Evolutionary conservation across 257 asterid species (phyloP).

Genomic region (Penstemon barbatus): DNA sequence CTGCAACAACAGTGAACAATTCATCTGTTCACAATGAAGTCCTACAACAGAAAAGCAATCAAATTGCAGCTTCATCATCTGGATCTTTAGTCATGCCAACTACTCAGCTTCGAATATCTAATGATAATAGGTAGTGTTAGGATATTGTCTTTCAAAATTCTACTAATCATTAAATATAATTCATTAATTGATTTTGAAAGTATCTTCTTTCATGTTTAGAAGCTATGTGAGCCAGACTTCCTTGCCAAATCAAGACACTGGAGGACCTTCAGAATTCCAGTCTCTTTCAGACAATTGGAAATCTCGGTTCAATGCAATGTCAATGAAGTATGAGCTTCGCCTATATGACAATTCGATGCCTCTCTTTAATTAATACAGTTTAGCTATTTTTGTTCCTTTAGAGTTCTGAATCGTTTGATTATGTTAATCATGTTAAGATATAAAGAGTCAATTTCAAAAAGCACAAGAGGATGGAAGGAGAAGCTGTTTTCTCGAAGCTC

Average conservation of each 20-base stretch:
- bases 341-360: not conserved
- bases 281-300: constrained; percentile 74
- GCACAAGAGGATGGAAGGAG: constrained; percentile 87
- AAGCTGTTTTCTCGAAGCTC: constrained; percentile 78
- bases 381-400: constrained; percentile 4
- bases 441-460: constrained; percentile 82
- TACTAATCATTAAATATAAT: not conserved
- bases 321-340: constrained; percentile 62
- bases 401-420: constrained; percentile 17
- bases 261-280: constrained; percentile 86
- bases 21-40: constrained; percentile 34
- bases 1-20: constrained; percentile 35
- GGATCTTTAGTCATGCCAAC: constrained; percentile 37
- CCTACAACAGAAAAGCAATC: constrained; percentile 34
- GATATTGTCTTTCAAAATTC: constrained; percentile 24
- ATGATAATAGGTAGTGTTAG: constrained; percentile 50
- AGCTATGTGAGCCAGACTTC: constrained; percentile 43
- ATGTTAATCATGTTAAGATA: constrained; percentile 46
- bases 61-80: constrained; percentile 53
- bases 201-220: constrained; percentile 37
- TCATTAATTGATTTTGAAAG: not conserved
- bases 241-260: constrained; percentile 52
- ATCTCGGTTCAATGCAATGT: constrained; percentile 72
- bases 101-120: constrained; percentile 37
- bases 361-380: not conserved